These are phyloP conservation scores for Colletotrichum orchidophilum DNA, from an alignment of 2,329 filamentous ascomycete species.

Conservation along the genomic window DNA sequence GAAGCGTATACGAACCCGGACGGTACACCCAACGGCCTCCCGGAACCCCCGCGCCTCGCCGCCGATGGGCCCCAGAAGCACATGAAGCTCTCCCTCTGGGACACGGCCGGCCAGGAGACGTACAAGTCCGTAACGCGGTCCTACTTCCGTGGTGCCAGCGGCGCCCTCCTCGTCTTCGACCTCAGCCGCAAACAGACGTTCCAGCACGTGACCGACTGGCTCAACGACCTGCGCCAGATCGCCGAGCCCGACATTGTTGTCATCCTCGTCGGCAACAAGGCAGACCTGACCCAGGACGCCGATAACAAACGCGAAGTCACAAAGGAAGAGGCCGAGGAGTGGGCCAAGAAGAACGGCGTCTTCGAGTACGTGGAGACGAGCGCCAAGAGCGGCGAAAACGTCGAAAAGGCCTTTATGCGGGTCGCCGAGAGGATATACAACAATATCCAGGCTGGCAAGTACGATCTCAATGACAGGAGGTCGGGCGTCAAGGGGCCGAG, in stretches of 20 bases:
- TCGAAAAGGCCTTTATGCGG: conserved; percentile 91
- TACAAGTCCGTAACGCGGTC: conserved; percentile 96
- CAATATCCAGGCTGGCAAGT: conserved; percentile 94
- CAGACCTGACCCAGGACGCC: conserved; percentile 72
- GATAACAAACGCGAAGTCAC: conserved; percentile 81
- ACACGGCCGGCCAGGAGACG: conserved; percentile 95
- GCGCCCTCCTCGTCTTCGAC: conserved; percentile 89
- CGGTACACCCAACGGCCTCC: conserved; percentile 53
- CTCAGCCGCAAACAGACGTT: conserved; percentile 89
- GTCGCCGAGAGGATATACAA: conserved; percentile 96
- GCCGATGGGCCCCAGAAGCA: conserved; percentile 65
- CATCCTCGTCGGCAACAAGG: conserved; percentile 94
- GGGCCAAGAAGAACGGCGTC: conserved; percentile 86
- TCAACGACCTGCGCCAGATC: conserved; percentile 92
- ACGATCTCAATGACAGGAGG: conserved; percentile 92
- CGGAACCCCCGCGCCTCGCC: conserved; percentile 58
- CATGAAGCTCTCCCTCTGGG: conserved; percentile 96
- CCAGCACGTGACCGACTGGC: conserved; percentile 88
- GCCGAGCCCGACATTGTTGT: conserved; percentile 96
- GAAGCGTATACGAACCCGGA: conserved; percentile 17
- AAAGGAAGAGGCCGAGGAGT: conserved; percentile 84
- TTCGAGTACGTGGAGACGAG: conserved; percentile 96
- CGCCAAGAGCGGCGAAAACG: conserved; percentile 93
- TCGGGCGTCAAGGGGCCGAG: conserved; percentile 86
- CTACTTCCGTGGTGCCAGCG: conserved; percentile 84